Base-by-base conservation (phyloP, 1,284 basidiomycete genomes). In the Cryptococcus sp. region DNA sequence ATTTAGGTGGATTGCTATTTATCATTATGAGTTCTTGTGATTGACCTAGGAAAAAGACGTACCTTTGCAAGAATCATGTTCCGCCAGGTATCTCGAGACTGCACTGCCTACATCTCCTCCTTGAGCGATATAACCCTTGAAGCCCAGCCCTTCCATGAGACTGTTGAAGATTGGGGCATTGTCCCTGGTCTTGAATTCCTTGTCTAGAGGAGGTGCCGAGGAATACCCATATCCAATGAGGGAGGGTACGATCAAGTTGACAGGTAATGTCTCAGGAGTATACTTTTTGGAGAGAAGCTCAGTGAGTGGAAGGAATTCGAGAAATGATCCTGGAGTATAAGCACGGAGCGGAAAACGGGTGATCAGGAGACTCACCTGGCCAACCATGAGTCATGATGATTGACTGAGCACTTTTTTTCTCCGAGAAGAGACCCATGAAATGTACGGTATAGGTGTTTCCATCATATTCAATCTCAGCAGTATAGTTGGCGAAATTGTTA, bases 141-240 rank as follows among this genome's bases (percentile, higher is more conserved):
- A 74, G 0, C 76, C 76, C 4, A 77, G 60, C 0, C 74, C 74
- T n/a, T 44, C 31, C 70, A 76, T 72, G 11, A 76, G 55, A 22
- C 45, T 46, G 51, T 77, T 57, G 25, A 72, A 61, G 10, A 75
- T 47, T 9, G 54, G 49, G 0, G 70, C 66, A 22, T 64, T 58
- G 43, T 72, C 67, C 23, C 54, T 49, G 28, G 61, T 63, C 4
- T 54, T 52, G 44, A 74, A 74, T 0, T 68, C 61, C 5, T 50
- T 34, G 46, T 75, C 70, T 1, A 64, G 48, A 0, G 72, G 66
- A 0, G 74, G 71, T 0, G 58, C 57, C 0, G 64, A 65, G 1
- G 63, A 66, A 59, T 68, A 76, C 2, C 62, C 62, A 49, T 61
- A 76, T 2, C 74, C 74, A 22, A 64, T 61, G 11, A 74, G 50